Evolutionary conservation across 495 filamentous ascomycete genomes (phyloP).

Genomic region (Penicillium manginii): DNA sequence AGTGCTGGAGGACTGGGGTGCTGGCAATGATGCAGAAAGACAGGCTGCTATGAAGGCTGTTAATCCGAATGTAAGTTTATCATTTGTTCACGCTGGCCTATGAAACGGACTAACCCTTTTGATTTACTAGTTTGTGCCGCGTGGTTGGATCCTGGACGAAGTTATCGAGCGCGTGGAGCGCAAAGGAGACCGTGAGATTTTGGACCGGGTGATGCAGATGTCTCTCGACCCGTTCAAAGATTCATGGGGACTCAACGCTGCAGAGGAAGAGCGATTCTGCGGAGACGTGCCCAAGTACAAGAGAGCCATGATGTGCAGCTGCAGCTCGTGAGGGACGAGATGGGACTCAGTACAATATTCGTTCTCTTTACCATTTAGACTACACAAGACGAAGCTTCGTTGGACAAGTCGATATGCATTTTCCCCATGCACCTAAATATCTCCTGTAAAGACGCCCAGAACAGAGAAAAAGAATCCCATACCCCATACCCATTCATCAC

Average conservation of each 20-base stretch:
- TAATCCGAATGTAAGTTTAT: slow-evolving; percentile 71
- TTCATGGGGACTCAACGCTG: slow-evolving; percentile 67
- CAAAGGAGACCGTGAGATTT: slow-evolving; percentile 76
- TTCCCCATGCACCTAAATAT: slow-evolving; percentile 30
- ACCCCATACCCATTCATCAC: slow-evolving; percentile 23
- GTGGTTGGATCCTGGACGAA: slow-evolving; percentile 92
- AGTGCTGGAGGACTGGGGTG: slow-evolving; percentile 71
- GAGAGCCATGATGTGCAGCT: slow-evolving; percentile 90
- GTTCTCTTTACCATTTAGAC: not conserved
- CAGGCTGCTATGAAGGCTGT: slow-evolving; percentile 74
- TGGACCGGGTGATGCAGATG: slow-evolving; percentile 77
- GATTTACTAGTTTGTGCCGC: slow-evolving; percentile 66
- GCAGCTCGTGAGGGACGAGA: slow-evolving; percentile 50
- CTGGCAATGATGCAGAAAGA: slow-evolving; percentile 61
- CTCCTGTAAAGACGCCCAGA: slow-evolving; percentile 25
- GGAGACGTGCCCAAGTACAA: slow-evolving; percentile 80
- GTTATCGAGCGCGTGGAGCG: slow-evolving; percentile 86
- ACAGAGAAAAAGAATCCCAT: slow-evolving; percentile 22
- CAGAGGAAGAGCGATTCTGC: slow-evolving; percentile 82
- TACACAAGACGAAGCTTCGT: not conserved
- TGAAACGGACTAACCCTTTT: not conserved
- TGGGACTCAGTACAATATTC: not conserved
- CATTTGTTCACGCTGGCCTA: not conserved
- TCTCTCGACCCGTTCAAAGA: slow-evolving; percentile 83
- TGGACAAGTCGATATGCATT: slow-evolving; percentile 23